Percentiles rank a stretch among this genome's conserved stretches.
phyloP scores from a whole-genome alignment of 768 basidiomycete genomes.

The Suillus discolor region DNA sequence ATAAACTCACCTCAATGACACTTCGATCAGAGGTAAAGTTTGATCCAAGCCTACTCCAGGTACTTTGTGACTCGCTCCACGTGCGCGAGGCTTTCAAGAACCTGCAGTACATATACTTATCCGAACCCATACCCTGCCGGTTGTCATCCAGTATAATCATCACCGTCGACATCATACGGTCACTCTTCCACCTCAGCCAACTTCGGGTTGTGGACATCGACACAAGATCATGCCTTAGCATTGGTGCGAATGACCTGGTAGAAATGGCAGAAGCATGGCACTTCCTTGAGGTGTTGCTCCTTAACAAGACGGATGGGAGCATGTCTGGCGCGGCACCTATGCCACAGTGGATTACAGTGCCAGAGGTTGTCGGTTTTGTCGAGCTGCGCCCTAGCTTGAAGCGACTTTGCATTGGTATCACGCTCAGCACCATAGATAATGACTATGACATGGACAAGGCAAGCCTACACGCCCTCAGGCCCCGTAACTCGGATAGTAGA shows the following conservation, averaged over 20 bases:
- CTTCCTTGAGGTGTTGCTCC: slow-evolving; percentile 41
- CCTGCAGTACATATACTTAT: not conserved
- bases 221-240: slow-evolving; percentile 28
- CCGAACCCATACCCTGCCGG: not conserved
- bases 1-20: not conserved
- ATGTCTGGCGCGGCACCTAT: not conserved
- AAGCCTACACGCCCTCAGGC: not conserved
- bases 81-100: not conserved
- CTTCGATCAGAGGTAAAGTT: not conserved
- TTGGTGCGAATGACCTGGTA: slow-evolving; percentile 45
- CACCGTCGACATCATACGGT: slow-evolving; percentile 32
- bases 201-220: slow-evolving; percentile 36
- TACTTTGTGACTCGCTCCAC: not conserved
- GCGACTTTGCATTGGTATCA: not conserved
- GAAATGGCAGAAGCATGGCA: slow-evolving; percentile 48
- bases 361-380: not conserved
- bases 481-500: not conserved
- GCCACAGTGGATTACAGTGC: not conserved
- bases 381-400: not conserved
- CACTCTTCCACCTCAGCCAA: slow-evolving; percentile 34
- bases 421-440: not conserved
- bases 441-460: not conserved
- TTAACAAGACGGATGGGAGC: slow-evolving; percentile 32
- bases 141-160: not conserved
- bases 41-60: not conserved